A percentile compares a stretch with the other conserved stretches of the same genome.
Evolutionary conservation across 768 basidiomycete species (phyloP).

Genomic region (Mycena polygramma): DNA sequence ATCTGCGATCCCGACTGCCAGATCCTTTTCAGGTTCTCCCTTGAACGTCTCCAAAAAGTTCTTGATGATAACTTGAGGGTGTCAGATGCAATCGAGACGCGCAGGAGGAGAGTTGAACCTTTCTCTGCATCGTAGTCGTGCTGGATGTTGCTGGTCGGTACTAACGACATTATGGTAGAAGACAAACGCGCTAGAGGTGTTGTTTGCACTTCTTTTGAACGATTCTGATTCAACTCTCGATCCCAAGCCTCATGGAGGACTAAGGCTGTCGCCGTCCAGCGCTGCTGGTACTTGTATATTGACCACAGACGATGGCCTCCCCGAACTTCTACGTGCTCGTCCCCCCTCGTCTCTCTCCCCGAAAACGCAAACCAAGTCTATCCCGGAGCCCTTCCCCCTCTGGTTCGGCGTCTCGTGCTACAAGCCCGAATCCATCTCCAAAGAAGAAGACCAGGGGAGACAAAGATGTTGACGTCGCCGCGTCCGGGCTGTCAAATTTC

Average conservation of each 20-base stretch:
- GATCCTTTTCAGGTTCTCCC: conserved; percentile 70
- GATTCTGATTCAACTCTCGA: not conserved
- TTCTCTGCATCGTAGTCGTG: conserved; percentile 82
- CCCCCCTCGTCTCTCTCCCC: not conserved
- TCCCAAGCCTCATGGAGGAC: not conserved
- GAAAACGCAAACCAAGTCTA: conserved; percentile 16
- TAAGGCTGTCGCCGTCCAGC: not conserved
- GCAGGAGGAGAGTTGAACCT: conserved; percentile 52
- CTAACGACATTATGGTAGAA: conserved; percentile 71
- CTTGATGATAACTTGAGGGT: conserved; percentile 71
- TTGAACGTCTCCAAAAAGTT: conserved; percentile 81
- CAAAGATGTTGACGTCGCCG: conserved; percentile 13
- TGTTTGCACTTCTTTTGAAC: conserved; percentile 30
- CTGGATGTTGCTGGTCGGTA: conserved; percentile 64
- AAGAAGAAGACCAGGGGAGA: conserved; percentile 11
- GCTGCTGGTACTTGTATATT: not conserved
- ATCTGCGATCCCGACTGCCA: conserved; percentile 75
- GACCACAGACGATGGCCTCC: not conserved
- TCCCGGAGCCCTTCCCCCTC: conserved; percentile 14
- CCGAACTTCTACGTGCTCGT: not conserved
- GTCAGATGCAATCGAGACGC: conserved; percentile 18
- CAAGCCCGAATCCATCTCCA: conserved; percentile 29
- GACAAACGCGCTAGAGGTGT: conserved; percentile 41
- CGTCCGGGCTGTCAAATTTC: conserved; percentile 22
- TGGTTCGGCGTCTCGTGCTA: conserved; percentile 1